Evolutionary conservation across 495 filamentous ascomycete genomes (phyloP), one percentile per base, ranked within the genome.

Genomic region (Hyphodiscus hymeniophilus): DNA sequence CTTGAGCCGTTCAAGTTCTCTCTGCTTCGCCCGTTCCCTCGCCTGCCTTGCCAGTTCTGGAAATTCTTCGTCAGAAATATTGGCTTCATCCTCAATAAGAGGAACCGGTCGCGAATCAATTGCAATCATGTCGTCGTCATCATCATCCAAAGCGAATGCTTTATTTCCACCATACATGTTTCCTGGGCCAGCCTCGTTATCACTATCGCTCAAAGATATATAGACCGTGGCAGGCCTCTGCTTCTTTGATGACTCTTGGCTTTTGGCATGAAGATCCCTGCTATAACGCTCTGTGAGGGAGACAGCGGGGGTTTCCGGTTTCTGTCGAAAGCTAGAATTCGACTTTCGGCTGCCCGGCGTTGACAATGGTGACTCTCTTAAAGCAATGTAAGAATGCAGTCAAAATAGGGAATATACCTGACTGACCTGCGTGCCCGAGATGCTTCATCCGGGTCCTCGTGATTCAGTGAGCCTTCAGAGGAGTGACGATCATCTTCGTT

Each of bases 11-110:
- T 42, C 47, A 38, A 34, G 28, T 28, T n/a, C n/a, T 21, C 47
- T 53, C 31, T 48, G 41, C 16, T 33, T 43, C 31, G 43, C 56
- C 1, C 51, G 35, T 26, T 65, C 48, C 17, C 52, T 39, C 10
- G 59, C 58, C 40, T 47, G 52, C 26, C 57, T 57, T 41, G 63
- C 58, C 13, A 74, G 55, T 30, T 71, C 70, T 2, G 68, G 61
- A 42, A 70, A 72, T 33, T 74, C 71, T 39, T 74, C 71, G 41
- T 71, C 71, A 3, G 66, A 67, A 7, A 60, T 46, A 23, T 49
- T 31, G 2, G 33, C 13, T 24, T 64, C 57, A 21, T 69, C 64
- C 10, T 63, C 64, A n/a, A 24, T 24, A 13, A 7, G 3, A 2
- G 32, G 20, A 28, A 7, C 7, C 22, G 50, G 13, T 34, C 18